Base-by-base conservation (phyloP, 805 yeast genomes). In the Saccharomycopsis guyanensis region DNA sequence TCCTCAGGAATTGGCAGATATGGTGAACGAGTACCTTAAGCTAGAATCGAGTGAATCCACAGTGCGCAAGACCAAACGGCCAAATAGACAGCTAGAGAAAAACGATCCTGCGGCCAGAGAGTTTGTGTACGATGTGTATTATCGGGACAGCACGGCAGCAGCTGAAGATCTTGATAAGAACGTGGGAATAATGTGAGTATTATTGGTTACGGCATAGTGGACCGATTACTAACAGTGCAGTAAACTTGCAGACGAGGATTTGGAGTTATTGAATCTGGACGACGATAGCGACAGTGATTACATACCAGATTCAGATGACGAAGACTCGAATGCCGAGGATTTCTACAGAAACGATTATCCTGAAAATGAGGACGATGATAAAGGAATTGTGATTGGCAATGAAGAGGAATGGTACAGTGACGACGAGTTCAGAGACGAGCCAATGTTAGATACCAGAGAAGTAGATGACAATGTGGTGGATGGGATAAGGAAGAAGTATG, bases 311-410 rank as follows among this genome's bases (percentile, higher is more conserved):
- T 72, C 86, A 0, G 93, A 83, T 54, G 87, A 85, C 56, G 91
- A 84, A 52, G 94, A 85, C 58, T 83, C 93, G 0, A 85, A 85
- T 58, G 96, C 96, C 18, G 98, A 91, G 65, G 87, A 85, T 46
- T 89, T 80, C 58, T 91, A 91, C 60, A 78, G 79, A 56, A 91
- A 93, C 62, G 97, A 91, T 58, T 91, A 91, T 58, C 97, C 97
- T 0, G 95, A 87, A 39, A 96, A 89, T 58, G 96, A 87, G 53
- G 91, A 85, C 56, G 87, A 78, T 7, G 79, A 66, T 54, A 40
- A 53, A 67, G 60, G 70, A 1, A 54, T 67, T 19, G 52, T 65
- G 3, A 60, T 63, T 38, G 66, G 66, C 8, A 64, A 62, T 20
- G 66, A 61, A 15, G 70, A 58, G 3, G 68, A 56, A 44, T 65